A percentile compares a stretch with the other conserved stretches of the same genome.
Conservation (phyloP, 2,329 filamentous ascomycete species). For the Tolypocladium inflatum region DNA sequence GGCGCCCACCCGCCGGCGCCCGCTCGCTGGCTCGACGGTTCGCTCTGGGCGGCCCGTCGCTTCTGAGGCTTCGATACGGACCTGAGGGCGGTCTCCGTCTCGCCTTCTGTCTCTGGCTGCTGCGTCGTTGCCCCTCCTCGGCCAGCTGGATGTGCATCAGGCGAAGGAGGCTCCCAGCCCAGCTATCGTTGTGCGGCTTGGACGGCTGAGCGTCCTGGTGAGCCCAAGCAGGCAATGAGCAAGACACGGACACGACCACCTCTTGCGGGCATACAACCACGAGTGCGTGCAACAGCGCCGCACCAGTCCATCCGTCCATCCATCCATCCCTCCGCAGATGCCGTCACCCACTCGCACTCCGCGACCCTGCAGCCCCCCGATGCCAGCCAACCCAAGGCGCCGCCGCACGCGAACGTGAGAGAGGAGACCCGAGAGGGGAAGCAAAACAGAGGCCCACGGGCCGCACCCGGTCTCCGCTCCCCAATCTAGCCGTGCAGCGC, state of each 20-base stretch:
- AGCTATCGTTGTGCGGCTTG: background rate
- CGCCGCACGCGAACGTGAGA: slow-evolving; percentile 3
- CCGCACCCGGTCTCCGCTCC: background rate
- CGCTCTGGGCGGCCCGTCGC: background rate
- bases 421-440: slow-evolving; percentile 1
- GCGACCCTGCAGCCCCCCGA: slow-evolving; percentile 7
- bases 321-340: slow-evolving; percentile 2
- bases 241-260: background rate
- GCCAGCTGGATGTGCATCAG: background rate
- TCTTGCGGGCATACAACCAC: background rate
- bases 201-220: background rate
- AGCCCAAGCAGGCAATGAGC: background rate
- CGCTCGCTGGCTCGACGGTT: background rate
- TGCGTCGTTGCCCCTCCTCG: background rate
- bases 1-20: background rate
- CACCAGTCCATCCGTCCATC: background rate
- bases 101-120: background rate
- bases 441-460: slow-evolving; percentile 3
- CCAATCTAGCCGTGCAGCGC: background rate
- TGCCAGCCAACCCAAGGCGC: slow-evolving; percentile 5
- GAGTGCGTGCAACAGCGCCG: background rate
- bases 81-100: background rate
- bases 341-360: slow-evolving; percentile 8
- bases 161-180: background rate
- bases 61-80: background rate